A percentile compares a stretch with the other conserved stretches of the same genome.
These are phyloP conservation scores for Endothia cerciana DNA, from an alignment of 2,329 filamentous ascomycete species.

Conservation along the genomic window DNA sequence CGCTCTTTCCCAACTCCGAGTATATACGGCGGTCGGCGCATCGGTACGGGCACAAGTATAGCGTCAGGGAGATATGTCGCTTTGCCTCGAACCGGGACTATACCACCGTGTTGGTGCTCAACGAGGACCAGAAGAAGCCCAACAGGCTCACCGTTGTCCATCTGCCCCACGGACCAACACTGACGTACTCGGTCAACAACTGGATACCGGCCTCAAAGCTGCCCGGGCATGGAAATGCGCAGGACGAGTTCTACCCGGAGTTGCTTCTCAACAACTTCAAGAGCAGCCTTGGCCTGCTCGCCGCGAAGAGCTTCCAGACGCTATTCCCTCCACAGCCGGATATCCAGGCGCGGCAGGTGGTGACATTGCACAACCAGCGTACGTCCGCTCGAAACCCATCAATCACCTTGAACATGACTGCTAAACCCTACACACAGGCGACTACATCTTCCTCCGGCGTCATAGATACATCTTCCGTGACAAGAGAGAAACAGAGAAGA, in stretches of 20 bases:
- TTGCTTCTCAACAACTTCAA: slow-evolving; percentile 93
- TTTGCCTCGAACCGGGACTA: slow-evolving; percentile 84
- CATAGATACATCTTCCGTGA: slow-evolving; percentile 68
- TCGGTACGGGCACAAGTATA: slow-evolving; percentile 87
- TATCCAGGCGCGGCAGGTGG: slow-evolving; percentile 82
- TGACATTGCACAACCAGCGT: slow-evolving; percentile 92
- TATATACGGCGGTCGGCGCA: slow-evolving; percentile 89
- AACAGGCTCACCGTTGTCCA: slow-evolving; percentile 53
- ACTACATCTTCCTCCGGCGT: slow-evolving; percentile 77
- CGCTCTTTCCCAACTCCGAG: slow-evolving; percentile 81
- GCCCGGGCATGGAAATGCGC: slow-evolving; percentile 85
- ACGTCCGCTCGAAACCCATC: slow-evolving; percentile 62
- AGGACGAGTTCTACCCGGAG: slow-evolving; percentile 82
- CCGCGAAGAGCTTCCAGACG: slow-evolving; percentile 80
- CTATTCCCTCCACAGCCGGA: slow-evolving; percentile 83
- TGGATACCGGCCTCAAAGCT: slow-evolving; percentile 89
- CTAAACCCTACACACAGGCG: not conserved
- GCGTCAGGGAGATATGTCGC: slow-evolving; percentile 83
- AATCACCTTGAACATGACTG: not conserved
- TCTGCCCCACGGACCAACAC: slow-evolving; percentile 79
- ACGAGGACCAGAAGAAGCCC: slow-evolving; percentile 86
- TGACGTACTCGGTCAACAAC: slow-evolving; percentile 89
- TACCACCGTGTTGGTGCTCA: slow-evolving; percentile 81
- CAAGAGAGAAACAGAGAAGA: slow-evolving; percentile 84
- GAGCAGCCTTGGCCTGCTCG: slow-evolving; percentile 86